Conservation (phyloP, 208 protist species). For the Leishmania turanica region DNA sequence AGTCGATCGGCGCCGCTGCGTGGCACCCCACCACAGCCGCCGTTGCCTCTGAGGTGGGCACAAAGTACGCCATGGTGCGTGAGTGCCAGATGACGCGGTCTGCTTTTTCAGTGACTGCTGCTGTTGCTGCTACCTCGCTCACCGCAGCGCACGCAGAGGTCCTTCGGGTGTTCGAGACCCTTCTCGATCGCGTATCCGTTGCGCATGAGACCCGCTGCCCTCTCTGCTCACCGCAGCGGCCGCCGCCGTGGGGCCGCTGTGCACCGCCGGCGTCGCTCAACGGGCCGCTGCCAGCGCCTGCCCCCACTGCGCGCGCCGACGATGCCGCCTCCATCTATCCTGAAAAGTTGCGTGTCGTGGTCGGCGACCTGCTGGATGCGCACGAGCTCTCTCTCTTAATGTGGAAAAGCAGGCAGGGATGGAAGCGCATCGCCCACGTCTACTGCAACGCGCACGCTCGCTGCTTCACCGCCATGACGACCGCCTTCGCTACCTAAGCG, state of each 20-base stretch:
- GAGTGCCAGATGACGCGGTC: background rate
- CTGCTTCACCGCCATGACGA: constrained; percentile 11
- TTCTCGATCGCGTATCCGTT: constrained; percentile 1
- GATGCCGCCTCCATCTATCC: background rate
- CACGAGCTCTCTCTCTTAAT: background rate
- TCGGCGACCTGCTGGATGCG: background rate
- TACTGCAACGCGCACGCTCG: background rate
- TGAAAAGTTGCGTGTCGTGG: background rate
- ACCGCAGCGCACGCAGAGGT: constrained; percentile 1
- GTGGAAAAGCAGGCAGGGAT: background rate
- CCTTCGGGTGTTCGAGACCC: background rate
- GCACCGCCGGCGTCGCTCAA: background rate
- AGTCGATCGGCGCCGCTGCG: background rate
- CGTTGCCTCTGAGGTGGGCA: background rate
- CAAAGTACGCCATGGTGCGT: background rate
- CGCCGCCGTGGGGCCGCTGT: constrained; percentile 12
- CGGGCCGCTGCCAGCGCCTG: background rate
- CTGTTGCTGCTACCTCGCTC: background rate
- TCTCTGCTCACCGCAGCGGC: constrained; percentile 16
- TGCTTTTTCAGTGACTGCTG: background rate
- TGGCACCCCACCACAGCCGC: background rate
- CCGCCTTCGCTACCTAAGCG: constrained; percentile 9
- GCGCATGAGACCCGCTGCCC: constrained; percentile 11
- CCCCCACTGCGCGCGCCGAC: background rate
- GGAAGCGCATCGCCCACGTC: constrained; percentile 1